These are phyloP conservation scores for Solanum hybrid DNA, from an alignment of 305 asterid species.

Conservation along the genomic window DNA sequence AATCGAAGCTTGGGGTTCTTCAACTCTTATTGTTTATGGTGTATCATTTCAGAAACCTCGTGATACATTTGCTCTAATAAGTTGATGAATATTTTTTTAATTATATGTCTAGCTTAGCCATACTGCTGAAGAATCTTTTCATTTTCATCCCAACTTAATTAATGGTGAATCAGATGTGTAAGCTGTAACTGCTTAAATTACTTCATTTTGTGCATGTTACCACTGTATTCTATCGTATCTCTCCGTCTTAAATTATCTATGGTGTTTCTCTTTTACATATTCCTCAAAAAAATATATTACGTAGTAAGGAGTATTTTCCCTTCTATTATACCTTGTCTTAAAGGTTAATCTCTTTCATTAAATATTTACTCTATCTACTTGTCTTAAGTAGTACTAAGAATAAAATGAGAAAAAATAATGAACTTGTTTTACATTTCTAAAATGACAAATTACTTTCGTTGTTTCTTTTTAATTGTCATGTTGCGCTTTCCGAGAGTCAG, in stretches of 20 bases:
- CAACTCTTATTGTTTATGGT: constrained; percentile 28
- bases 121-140: constrained; percentile 20
- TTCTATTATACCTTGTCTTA: not conserved
- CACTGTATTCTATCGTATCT: not conserved
- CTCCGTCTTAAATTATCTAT: not conserved
- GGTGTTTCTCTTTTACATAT: not conserved
- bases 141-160: constrained; percentile 11
- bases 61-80: constrained; percentile 24
- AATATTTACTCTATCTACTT: not conserved
- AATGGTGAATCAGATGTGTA: constrained; percentile 11
- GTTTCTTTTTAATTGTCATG: not conserved
- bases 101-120: constrained; percentile 9
- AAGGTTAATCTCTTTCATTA: not conserved
- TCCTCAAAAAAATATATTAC: no score
- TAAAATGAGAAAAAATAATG: not conserved
- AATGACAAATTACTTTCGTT: not conserved
- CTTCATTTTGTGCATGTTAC: constrained; percentile 24
- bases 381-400: not conserved
- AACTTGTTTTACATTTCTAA: not conserved
- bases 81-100: not conserved
- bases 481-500: not conserved
- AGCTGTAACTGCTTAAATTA: not conserved
- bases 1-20: constrained; percentile 43
- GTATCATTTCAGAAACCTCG: constrained; percentile 68
- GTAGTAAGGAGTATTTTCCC: not conserved